Evolutionary conservation across 73 alveolate genomes (phyloP).

Genomic region (Paramecium pentaurelia): DNA sequence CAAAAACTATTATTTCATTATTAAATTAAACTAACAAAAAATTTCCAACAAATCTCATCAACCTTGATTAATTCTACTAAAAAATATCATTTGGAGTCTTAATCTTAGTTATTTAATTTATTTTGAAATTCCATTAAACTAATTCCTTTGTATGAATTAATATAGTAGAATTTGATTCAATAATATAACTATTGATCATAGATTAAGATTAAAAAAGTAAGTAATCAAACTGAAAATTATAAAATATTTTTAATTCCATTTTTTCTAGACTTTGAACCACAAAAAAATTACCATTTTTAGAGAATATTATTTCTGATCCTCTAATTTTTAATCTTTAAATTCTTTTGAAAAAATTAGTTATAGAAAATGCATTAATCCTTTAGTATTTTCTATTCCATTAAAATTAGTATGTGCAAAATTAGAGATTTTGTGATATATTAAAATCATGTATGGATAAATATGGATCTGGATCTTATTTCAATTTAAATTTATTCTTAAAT

Average conservation of each 20-base stretch:
- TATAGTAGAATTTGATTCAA: not conserved
- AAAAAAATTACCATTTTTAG: not conserved
- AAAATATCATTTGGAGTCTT: not conserved
- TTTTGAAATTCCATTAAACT: not conserved
- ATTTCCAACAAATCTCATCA: not conserved
- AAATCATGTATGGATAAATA: not conserved
- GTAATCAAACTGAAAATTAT: not conserved
- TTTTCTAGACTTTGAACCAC: not conserved
- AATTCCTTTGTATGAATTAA: not conserved
- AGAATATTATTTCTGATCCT: not conserved
- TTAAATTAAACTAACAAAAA: not conserved
- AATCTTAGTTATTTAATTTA: not conserved
- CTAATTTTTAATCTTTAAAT: not conserved
- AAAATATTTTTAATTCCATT: not conserved
- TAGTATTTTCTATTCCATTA: not conserved
- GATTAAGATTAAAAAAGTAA: not conserved
- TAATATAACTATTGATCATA: not conserved
- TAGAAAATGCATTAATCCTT: not conserved
- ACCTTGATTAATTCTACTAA: not conserved
- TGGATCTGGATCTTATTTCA: not conserved
- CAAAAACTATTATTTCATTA: not conserved
- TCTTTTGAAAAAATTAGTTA: not conserved
- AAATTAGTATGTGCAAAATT: not conserved
- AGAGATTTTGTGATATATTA: not conserved
- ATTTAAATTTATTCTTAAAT: not conserved